Percentiles rank a stretch among this genome's conserved stretches.
These are phyloP conservation scores for Olyra latifolia DNA, from an alignment of 176 grass and related monocot species.

Conservation along the genomic window DNA sequence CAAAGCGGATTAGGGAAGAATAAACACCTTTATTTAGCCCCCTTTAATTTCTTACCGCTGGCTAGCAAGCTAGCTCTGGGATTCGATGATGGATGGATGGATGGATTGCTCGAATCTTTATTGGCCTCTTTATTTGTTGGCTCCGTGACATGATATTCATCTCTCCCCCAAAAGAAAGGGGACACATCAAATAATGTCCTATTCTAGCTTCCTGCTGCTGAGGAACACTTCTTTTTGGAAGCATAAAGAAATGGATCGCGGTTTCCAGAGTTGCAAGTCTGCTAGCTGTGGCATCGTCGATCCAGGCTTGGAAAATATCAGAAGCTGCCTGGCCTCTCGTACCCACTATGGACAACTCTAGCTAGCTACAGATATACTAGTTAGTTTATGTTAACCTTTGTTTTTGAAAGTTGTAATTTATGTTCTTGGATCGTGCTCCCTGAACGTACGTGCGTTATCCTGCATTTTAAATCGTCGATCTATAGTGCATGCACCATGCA, in stretches of 20 bases:
- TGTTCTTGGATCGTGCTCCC: too few relatives aligned
- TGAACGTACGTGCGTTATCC: background rate
- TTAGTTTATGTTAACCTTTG: too few relatives aligned
- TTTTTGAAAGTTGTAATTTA: too few relatives aligned
- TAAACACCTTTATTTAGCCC: background rate
- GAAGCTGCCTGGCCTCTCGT: too few relatives aligned
- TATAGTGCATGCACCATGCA: background rate
- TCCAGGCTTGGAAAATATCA: too few relatives aligned
- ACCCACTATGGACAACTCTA: too few relatives aligned
- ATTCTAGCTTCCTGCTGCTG: background rate
- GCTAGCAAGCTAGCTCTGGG: background rate
- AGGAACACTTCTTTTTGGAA: constrained; percentile 8
- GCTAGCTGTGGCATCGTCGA: background rate
- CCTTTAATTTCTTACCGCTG: background rate
- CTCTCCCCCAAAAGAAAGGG: background rate
- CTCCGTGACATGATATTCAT: background rate
- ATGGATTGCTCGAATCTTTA: background rate
- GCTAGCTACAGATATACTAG: too few relatives aligned
- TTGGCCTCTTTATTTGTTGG: background rate
- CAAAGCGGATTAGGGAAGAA: background rate
- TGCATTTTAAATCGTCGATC: background rate
- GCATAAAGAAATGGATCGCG: constrained; percentile 5
- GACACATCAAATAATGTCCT: background rate
- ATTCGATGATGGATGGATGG: background rate
- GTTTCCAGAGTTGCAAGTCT: background rate